Conservation (phyloP, 495 filamentous ascomycete species). For the Lophium mytilinum region DNA sequence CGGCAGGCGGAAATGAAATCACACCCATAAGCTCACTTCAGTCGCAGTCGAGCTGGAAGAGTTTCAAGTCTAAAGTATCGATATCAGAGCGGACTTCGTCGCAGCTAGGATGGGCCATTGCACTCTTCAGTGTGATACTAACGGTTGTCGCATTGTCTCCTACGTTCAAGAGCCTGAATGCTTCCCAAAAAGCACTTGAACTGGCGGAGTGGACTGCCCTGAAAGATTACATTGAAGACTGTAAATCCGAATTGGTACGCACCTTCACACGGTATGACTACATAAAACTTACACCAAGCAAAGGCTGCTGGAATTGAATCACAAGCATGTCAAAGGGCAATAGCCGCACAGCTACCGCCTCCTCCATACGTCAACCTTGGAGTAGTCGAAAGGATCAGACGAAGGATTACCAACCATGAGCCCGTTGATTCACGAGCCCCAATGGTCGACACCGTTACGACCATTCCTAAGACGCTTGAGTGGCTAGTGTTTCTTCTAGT, state of each 20-base stretch:
- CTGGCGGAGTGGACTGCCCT: constrained; percentile 18
- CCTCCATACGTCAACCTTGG: constrained; percentile 6
- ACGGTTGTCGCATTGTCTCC: constrained; percentile 12
- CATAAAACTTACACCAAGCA: not conserved
- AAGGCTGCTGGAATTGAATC: constrained; percentile 11
- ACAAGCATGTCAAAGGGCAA: constrained; percentile 9
- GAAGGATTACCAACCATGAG: not conserved
- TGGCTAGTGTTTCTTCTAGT: not conserved
- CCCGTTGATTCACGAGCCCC: no score
- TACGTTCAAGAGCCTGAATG: constrained; percentile 6
- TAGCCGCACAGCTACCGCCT: constrained; percentile 4
- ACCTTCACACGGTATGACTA: not conserved
- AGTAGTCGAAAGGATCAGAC: not conserved
- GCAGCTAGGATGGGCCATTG: constrained; percentile 10
- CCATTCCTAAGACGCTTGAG: not conserved
- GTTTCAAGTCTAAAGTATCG: not conserved
- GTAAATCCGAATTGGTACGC: constrained; percentile 5
- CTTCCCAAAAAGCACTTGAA: constrained; percentile 3
- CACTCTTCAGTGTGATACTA: constrained; percentile 7
- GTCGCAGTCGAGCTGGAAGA: constrained; percentile 1
- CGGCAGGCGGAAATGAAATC: no score
- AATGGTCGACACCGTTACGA: not conserved
- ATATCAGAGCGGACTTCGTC: constrained; percentile 9
- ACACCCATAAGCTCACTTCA: no score
- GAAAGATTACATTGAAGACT: constrained; percentile 18